Base-by-base conservation (phyloP, 352 stramenopile species). In the Globisporangium carolinianum region DNA sequence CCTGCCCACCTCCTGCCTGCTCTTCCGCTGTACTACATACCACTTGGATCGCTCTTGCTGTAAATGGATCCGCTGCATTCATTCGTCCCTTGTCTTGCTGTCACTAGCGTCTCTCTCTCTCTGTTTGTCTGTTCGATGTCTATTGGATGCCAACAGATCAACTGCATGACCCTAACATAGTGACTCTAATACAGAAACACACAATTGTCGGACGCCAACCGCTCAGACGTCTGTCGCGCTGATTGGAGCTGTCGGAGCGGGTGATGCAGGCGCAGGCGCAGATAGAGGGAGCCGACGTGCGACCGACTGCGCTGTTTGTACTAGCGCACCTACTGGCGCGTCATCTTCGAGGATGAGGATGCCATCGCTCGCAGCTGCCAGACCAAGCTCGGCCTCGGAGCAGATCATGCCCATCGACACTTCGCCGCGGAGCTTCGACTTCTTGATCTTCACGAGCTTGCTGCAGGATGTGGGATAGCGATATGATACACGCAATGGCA, bases 401-500 rank as follows among this genome's bases (percentile, higher is more conserved):
- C 81, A 91, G 64, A 91, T 91, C 79, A 91, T 91, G 38, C 81
- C 81, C 49, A 88, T 76, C 36, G 81, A 91, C 10, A 89, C 48
- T 53, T 91, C 79, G 60, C 81, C 81, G 39, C 81, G 81, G 36
- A 91, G 65, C 64, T 91, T 91, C 38, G 76, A 87, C 68, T 89
- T 92, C 47, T 92, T 89, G 68, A 92, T 92, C 68, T 89, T 92
- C 18, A 92, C 64, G 52, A 86, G 76, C 57, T 87, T 89, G 32
- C 76, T 89, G 58, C 53, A 38, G 17, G 24, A 32, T 32, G 17
- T 1, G 8, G 32, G 39, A 53, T 35, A 61, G 43, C 62, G 32
- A 55, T 42, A 59, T 54, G 49, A 39, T 38, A 59, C 18, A 50
- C 46, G 49, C 6, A 32, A 52, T 43, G 5, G 3, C 39, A 37